A percentile compares a stretch with the other conserved stretches of the same genome.
Evolutionary conservation across 306 rosid species (phyloP).

Genomic region (Inga leiocalycina): DNA sequence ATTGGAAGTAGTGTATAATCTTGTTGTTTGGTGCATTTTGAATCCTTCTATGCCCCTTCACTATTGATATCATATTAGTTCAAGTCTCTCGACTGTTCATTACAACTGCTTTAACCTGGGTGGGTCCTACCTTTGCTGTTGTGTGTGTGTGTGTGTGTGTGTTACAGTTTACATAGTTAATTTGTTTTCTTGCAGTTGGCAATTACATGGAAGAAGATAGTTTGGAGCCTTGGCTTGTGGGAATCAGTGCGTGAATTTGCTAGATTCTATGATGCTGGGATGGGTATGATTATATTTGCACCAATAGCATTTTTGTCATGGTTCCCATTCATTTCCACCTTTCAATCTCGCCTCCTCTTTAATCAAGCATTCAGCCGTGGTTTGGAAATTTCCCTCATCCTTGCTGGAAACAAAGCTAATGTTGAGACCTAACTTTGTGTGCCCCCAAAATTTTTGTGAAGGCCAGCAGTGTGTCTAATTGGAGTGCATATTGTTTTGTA

Average conservation of each 20-base stretch:
- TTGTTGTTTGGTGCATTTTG: not conserved
- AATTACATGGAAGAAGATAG: conserved; percentile 75
- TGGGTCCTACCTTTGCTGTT: not conserved
- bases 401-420: conserved; percentile 95
- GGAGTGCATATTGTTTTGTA: conserved; percentile 32
- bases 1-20: not conserved
- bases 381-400: conserved; percentile 93
- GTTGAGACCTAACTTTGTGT: conserved; percentile 49
- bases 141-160: not conserved
- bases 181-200: conserved; percentile 63
- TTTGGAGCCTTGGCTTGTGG: conserved; percentile 77
- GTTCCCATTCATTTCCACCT: conserved; percentile 96
- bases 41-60: not conserved
- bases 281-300: conserved; percentile 83
- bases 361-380: conserved; percentile 99
- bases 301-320: conserved; percentile 82
- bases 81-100: not conserved
- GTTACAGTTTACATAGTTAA: not conserved
- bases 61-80: not conserved
- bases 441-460: not conserved
- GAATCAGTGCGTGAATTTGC: conserved; percentile 93
- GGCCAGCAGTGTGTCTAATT: conserved; percentile 29
- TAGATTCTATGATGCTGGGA: conserved; percentile 96
- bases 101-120: not conserved
- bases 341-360: conserved; percentile 95